These are phyloP conservation scores for Penicillium daleae DNA, from an alignment of 495 filamentous ascomycete genomes.

Conservation along the genomic window DNA sequence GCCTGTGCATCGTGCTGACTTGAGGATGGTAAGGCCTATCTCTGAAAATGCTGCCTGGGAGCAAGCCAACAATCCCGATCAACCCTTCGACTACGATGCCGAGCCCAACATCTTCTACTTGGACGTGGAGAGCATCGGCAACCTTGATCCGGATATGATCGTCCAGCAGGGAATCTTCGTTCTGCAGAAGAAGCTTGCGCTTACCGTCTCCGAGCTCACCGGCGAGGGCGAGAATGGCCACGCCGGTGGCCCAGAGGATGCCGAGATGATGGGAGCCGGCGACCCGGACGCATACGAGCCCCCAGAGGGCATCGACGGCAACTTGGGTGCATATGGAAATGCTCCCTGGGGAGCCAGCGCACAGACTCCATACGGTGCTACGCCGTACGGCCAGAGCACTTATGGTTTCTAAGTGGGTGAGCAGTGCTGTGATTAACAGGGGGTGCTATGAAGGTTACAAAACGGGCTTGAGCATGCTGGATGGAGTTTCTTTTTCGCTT, in stretches of 20 bases:
- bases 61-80: conserved; percentile 72
- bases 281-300: conserved; percentile 64
- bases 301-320: conserved; percentile 67
- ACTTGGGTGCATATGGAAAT: conserved; percentile 74
- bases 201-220: conserved; percentile 74
- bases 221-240: conserved; percentile 50
- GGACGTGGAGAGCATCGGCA: conserved; percentile 87
- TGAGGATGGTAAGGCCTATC: conserved; percentile 64
- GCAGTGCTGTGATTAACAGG: not conserved
- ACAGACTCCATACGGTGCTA: conserved; percentile 68
- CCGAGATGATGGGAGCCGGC: conserved; percentile 61
- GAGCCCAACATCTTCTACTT: conserved; percentile 84
- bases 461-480: conserved; percentile 28
- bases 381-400: conserved; percentile 66
- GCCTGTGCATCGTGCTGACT: too few species aligned
- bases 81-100: conserved; percentile 90
- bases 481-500: conserved; percentile 28
- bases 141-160: conserved; percentile 83
- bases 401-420: conserved; percentile 46
- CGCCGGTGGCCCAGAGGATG: conserved; percentile 51
- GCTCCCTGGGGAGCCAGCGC: conserved; percentile 65
- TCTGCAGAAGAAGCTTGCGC: conserved; percentile 85
- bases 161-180: conserved; percentile 87
- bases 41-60: conserved; percentile 87
- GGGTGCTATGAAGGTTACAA: conserved; percentile 3